A percentile compares a stretch with the other conserved stretches of the same genome.
Evolutionary conservation across 148 eudicot species (phyloP).

Genomic region (Chenopodium suecicum): DNA sequence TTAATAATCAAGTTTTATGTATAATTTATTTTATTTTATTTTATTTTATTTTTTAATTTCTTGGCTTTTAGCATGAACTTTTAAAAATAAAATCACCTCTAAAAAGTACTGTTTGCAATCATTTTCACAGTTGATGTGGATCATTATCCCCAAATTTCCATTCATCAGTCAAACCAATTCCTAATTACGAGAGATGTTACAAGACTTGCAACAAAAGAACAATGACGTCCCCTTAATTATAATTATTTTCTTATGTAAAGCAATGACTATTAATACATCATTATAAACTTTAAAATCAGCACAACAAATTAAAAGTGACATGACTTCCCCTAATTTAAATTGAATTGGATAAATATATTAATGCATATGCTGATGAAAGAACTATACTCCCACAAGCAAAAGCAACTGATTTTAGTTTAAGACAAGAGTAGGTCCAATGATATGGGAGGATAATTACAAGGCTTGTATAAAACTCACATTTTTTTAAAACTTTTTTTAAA

Average conservation of each 20-base stretch:
- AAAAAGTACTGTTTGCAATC: background rate
- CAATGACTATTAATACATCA: no score
- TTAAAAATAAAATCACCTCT: no score
- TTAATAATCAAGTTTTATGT: background rate
- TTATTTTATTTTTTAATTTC: no score
- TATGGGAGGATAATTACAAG: background rate
- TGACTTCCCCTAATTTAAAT: no score
- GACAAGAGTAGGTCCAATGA: background rate
- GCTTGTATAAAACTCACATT: background rate
- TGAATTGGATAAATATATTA: no score
- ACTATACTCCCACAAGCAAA: slow-evolving; percentile 15
- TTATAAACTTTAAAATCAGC: no score
- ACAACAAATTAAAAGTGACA: no score
- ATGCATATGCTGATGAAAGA: slow-evolving; percentile 9
- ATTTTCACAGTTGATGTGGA: background rate
- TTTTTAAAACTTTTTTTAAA: no score
- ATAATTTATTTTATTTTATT: no score
- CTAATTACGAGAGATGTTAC: background rate
- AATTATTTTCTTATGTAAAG: no score
- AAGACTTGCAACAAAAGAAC: no score
- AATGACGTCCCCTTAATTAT: no score
- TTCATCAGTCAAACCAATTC: background rate
- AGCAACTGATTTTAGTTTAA: background rate
- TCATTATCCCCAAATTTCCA: slow-evolving; percentile 1
- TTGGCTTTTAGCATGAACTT: background rate